A percentile compares a stretch with the other conserved stretches of the same genome.
Conservation (phyloP, 1,139 yeast genomes). For the Geotrichum bryndzae region DNA sequence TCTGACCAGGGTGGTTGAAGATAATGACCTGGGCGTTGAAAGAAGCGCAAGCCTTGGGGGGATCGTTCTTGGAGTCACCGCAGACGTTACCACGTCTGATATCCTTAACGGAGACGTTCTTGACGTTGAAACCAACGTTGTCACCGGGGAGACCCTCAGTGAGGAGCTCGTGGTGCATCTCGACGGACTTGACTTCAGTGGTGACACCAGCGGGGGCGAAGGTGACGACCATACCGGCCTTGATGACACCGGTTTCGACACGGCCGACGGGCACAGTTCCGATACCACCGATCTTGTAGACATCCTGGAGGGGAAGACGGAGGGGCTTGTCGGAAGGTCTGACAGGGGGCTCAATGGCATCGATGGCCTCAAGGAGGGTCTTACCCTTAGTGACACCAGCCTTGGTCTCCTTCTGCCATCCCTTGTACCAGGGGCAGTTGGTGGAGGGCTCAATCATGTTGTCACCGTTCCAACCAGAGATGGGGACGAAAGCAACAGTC, state of each 20-base stretch:
- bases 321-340: slow-evolving; percentile 89
- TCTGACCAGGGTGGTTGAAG: slow-evolving; percentile 92
- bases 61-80: slow-evolving; percentile 94
- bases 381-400: slow-evolving; percentile 72
- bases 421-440: slow-evolving; percentile 91
- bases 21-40: slow-evolving; percentile 87
- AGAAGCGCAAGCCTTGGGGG: slow-evolving; percentile 76
- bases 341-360: slow-evolving; percentile 75
- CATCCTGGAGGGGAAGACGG: slow-evolving; percentile 89
- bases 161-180: slow-evolving; percentile 90
- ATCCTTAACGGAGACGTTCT: slow-evolving; percentile 91
- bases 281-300: slow-evolving; percentile 89
- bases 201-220: slow-evolving; percentile 91
- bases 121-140: slow-evolving; percentile 92
- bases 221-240: slow-evolving; percentile 87
- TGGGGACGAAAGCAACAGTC: slow-evolving; percentile 87
- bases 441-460: slow-evolving; percentile 80
- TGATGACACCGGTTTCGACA: slow-evolving; percentile 88
- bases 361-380: slow-evolving; percentile 84
- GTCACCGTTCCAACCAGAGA: slow-evolving; percentile 94
- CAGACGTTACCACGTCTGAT: slow-evolving; percentile 93
- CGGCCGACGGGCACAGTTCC: slow-evolving; percentile 94
- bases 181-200: slow-evolving; percentile 90
- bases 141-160: slow-evolving; percentile 87
- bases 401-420: slow-evolving; percentile 84